Evolutionary conservation across 1,284 basidiomycete species (phyloP).

Genomic region (Pyrrhoderma noxium): DNA sequence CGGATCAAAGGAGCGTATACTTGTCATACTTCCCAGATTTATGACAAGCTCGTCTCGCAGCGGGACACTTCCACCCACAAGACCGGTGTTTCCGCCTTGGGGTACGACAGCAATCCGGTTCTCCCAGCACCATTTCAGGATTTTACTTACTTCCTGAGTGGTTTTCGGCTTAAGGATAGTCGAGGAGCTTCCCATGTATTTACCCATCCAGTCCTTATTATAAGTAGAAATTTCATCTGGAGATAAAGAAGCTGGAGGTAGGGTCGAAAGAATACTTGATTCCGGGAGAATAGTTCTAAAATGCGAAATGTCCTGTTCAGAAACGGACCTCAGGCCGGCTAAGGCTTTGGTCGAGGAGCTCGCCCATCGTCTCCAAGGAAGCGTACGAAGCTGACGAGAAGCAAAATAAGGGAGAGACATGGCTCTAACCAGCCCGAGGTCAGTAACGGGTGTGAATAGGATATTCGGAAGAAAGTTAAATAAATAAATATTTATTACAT

Average conservation of each 20-base stretch:
- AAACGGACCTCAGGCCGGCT: constrained; percentile 37
- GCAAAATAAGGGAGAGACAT: constrained; percentile 12
- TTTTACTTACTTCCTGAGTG: constrained; percentile 81
- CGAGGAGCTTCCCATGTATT: constrained; percentile 79
- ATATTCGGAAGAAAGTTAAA: too few species aligned
- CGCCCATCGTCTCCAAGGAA: constrained; percentile 6
- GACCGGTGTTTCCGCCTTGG: constrained; percentile 97
- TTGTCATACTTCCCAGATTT: constrained; percentile 76
- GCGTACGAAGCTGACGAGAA: not conserved
- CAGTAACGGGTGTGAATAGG: too few species aligned
- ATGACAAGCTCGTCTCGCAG: constrained; percentile 86
- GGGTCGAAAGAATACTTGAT: constrained; percentile 57
- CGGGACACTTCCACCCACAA: constrained; percentile 96
- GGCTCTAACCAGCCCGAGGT: too few species aligned
- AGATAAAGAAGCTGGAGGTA: constrained; percentile 38
- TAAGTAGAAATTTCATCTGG: constrained; percentile 59
- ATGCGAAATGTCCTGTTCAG: constrained; percentile 51
- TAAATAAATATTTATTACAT: not conserved
- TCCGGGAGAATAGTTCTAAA: constrained; percentile 55
- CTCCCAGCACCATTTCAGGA: constrained; percentile 80
- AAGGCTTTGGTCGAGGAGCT: constrained; percentile 8
- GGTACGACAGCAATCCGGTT: constrained; percentile 84
- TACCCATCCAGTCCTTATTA: constrained; percentile 98
- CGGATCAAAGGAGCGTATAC: constrained; percentile 87
- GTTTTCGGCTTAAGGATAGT: constrained; percentile 88